Conservation (phyloP, 805 yeast genomes). For the Ogataea salicorniae region DNA sequence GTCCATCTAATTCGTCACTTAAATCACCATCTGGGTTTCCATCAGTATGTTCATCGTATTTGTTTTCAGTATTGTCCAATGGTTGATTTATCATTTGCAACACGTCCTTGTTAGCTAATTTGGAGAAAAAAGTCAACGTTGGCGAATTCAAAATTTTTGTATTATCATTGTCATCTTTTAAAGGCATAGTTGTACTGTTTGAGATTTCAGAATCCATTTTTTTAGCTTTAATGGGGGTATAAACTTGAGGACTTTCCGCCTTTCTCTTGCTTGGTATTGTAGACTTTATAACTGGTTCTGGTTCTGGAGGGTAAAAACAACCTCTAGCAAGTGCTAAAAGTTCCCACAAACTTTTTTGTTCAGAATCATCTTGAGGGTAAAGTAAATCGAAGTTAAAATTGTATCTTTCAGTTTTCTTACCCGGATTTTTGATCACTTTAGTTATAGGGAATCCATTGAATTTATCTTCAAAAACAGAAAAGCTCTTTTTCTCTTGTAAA, state of each 20-base stretch:
- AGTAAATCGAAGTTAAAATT: slow-evolving; percentile 56
- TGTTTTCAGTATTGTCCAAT: slow-evolving; percentile 15
- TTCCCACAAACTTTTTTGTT: slow-evolving; percentile 42
- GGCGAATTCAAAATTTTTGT: slow-evolving; percentile 50
- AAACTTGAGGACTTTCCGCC: not conserved
- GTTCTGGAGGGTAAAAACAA: slow-evolving; percentile 3
- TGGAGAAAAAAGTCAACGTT: slow-evolving; percentile 72
- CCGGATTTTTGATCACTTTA: slow-evolving; percentile 48
- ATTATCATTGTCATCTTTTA: slow-evolving; percentile 11
- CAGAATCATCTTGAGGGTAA: slow-evolving; percentile 38
- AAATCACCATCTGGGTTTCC: slow-evolving; percentile 7
- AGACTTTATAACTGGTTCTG: too few species aligned
- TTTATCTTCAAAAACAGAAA: slow-evolving; percentile 37
- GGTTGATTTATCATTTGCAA: slow-evolving; percentile 69
- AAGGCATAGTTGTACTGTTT: slow-evolving; percentile 1
- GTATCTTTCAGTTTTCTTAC: slow-evolving; percentile 56
- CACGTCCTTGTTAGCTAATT: slow-evolving; percentile 70
- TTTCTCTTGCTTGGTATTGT: slow-evolving; percentile 7
- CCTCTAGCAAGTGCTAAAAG: slow-evolving; percentile 49
- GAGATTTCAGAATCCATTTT: not conserved
- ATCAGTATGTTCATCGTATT: slow-evolving; percentile 9
- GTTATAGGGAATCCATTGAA: slow-evolving; percentile 35
- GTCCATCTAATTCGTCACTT: slow-evolving; percentile 7
- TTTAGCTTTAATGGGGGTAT: slow-evolving; percentile 6
- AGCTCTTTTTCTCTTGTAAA: slow-evolving; percentile 4